Conservation (phyloP, 169 alveolate species). For the Eimeria acervulina region DNA sequence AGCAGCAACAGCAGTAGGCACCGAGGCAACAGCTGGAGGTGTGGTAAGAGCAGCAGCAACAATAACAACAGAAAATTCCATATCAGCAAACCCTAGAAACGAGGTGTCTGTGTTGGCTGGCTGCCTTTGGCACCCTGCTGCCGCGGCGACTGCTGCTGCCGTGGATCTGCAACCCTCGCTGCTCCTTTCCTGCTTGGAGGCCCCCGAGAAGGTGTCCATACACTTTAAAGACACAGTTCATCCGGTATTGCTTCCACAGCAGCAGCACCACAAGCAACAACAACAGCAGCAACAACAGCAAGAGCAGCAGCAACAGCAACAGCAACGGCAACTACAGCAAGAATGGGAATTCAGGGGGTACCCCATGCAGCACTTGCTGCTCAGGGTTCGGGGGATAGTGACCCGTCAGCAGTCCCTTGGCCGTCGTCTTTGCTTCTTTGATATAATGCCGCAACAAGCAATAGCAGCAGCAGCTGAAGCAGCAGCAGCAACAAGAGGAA, state of each 20-base stretch:
- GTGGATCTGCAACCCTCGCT: background rate
- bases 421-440: constrained; percentile 59
- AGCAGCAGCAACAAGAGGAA: background rate
- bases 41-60: constrained; percentile 4
- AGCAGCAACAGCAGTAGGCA: background rate
- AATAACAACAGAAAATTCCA: background rate
- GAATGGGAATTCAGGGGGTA: background rate
- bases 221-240: constrained; percentile 22
- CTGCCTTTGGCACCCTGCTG: constrained; percentile 37
- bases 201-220: constrained; percentile 49
- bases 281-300: constrained; percentile 16
- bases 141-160: constrained; percentile 23
- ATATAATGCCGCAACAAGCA: background rate
- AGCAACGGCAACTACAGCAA: constrained; percentile 1
- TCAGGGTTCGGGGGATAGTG: constrained; percentile 22
- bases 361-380: constrained; percentile 15
- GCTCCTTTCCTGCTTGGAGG: constrained; percentile 19
- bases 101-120: background rate
- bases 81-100: background rate
- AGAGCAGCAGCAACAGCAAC: background rate
- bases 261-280: background rate
- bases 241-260: constrained; percentile 40
- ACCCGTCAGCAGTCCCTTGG: constrained; percentile 70
- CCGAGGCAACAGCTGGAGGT: background rate
- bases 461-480: constrained; percentile 61